These are phyloP conservation scores for Saraca asoca DNA, from an alignment of 331 rosid species.

Conservation along the genomic window DNA sequence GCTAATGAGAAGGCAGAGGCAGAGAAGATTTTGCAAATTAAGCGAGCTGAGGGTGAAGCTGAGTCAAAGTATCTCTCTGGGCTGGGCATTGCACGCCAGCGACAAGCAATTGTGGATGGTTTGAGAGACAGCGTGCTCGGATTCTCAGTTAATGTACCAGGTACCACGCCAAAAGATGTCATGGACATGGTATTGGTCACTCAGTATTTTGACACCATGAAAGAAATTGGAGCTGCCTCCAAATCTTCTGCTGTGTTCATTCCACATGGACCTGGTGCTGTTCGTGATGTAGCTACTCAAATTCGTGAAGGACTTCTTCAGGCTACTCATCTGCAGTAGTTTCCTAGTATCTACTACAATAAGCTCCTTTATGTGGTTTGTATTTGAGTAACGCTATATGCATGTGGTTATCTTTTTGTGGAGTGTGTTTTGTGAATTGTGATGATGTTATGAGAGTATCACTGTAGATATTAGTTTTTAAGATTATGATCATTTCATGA, in stretches of 20 bases:
- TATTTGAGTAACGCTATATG: slow-evolving; percentile 9
- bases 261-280: slow-evolving; percentile 93
- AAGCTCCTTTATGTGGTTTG: slow-evolving; percentile 5
- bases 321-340: slow-evolving; percentile 43
- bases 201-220: slow-evolving; percentile 93
- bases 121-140: slow-evolving; percentile 84
- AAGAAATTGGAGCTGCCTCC: slow-evolving; percentile 86
- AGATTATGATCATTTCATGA: background rate
- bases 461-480: background rate
- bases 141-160: slow-evolving; percentile 80
- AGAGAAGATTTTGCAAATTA: slow-evolving; percentile 82
- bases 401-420: slow-evolving; percentile 18
- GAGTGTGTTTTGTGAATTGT: slow-evolving; percentile 26
- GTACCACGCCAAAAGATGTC: slow-evolving; percentile 83
- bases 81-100: slow-evolving; percentile 84
- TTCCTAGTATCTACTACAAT: background rate
- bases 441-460: slow-evolving; percentile 15
- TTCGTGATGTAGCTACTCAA: slow-evolving; percentile 74
- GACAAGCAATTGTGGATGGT: slow-evolving; percentile 91
- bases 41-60: slow-evolving; percentile 88
- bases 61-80: slow-evolving; percentile 86
- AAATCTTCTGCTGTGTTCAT: slow-evolving; percentile 88
- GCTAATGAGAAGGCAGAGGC: slow-evolving; percentile 93
- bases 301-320: slow-evolving; percentile 92
- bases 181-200: slow-evolving; percentile 96